Percentiles rank a stretch among this genome's conserved stretches.
Evolutionary conservation across 164 flowering plant species (phyloP).

Genomic region (Sedum album): DNA sequence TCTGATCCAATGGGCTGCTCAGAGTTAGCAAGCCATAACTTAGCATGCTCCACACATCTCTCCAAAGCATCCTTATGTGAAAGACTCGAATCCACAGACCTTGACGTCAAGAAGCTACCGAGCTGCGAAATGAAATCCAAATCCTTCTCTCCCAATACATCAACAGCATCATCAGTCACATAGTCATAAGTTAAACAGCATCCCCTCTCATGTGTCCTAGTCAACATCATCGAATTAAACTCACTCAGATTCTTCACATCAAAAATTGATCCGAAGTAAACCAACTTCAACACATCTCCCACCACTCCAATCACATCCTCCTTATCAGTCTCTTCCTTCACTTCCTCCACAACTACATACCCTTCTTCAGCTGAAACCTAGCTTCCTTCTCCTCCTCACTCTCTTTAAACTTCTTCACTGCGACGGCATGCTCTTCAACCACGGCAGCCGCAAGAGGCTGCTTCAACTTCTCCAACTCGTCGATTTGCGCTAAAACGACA

Average conservation of each 20-base stretch:
- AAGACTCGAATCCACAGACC: conserved; percentile 58
- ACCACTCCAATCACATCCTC: neutral
- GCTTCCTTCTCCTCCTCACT: neutral
- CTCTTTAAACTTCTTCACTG: conserved; percentile 9
- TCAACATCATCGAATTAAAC: conserved; percentile 62
- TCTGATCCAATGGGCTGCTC: conserved; percentile 51
- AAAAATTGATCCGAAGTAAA: conserved; percentile 77
- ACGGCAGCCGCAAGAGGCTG: conserved; percentile 62
- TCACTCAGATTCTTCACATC: conserved; percentile 76
- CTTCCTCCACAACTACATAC: neutral
- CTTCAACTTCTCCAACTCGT: conserved; percentile 88
- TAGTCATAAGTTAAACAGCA: conserved; percentile 92
- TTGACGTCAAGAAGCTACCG: conserved; percentile 50
- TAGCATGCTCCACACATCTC: conserved; percentile 73
- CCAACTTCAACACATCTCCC: conserved; percentile 54
- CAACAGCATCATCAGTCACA: conserved; percentile 87
- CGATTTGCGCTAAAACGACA: conserved; percentile 45
- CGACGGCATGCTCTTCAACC: conserved; percentile 50
- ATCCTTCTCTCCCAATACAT: conserved; percentile 71
- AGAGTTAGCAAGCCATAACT: conserved; percentile 62
- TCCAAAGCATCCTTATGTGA: conserved; percentile 77
- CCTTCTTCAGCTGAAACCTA: conserved; percentile 6
- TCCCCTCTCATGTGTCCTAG: conserved; percentile 71
- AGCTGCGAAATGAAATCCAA: conserved; percentile 67
- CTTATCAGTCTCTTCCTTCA: neutral